A percentile compares a stretch with the other conserved stretches of the same genome.
Evolutionary conservation across 306 rosid genomes (phyloP).

Genomic region (Sicyos baderoa): DNA sequence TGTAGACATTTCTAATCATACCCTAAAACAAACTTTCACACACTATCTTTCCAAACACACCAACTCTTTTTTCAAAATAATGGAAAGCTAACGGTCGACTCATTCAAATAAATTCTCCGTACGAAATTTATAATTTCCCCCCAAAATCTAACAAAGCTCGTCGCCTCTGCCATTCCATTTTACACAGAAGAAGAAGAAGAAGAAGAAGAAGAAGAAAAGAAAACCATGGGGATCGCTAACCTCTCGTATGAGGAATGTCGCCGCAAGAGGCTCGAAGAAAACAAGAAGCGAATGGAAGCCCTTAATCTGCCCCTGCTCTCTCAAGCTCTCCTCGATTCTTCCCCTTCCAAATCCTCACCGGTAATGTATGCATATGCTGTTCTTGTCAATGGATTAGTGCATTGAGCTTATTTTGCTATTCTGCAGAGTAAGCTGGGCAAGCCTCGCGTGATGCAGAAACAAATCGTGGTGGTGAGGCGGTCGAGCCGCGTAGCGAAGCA

Average conservation of each 20-base stretch:
- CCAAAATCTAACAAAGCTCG: neutral
- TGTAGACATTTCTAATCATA: too few relatives aligned
- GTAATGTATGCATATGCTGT: neutral
- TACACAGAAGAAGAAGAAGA: neutral
- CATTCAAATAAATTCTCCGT: neutral
- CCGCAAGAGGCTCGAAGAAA: conserved; percentile 59
- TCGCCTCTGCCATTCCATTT: neutral
- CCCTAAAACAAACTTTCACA: too few relatives aligned
- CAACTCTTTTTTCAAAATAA: neutral
- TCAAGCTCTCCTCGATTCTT: conserved; percentile 38
- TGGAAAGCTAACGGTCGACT: conserved; percentile 47
- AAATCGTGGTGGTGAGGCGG: conserved; percentile 49
- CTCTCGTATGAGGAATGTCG: conserved; percentile 27
- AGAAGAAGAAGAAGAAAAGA: neutral
- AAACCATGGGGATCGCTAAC: conserved; percentile 28
- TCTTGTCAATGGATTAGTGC: neutral
- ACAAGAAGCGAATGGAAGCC: conserved; percentile 63
- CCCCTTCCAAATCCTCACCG: conserved; percentile 33
- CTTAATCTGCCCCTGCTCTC: conserved; percentile 56
- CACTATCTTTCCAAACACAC: too few relatives aligned
- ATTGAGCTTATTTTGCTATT: neutral
- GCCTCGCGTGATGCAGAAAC: conserved; percentile 33
- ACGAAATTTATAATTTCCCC: neutral
- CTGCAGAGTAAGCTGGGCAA: conserved; percentile 42
- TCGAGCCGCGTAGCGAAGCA: conserved; percentile 65